Conservation (phyloP, 306 rosid genomes). For the Casuarina glauca region DNA sequence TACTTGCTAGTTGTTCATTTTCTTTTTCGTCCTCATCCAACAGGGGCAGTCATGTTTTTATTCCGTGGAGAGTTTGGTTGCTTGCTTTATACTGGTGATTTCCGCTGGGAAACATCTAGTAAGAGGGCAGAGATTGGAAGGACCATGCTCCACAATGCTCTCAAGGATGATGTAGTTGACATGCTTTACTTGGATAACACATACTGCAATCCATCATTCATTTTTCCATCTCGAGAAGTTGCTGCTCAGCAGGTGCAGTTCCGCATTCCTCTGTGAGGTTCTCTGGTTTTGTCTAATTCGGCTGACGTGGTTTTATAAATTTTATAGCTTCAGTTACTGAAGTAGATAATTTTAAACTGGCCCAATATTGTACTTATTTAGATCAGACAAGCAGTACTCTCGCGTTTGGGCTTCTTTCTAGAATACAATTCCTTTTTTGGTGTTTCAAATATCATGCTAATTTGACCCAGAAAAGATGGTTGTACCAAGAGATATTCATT, state of each 20-base stretch:
- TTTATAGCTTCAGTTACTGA: neutral
- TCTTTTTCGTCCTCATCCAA: neutral
- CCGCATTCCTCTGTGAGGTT: neutral
- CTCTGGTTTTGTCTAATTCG: neutral
- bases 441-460: neutral
- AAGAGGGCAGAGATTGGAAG: constrained; percentile 43
- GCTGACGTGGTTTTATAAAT: neutral
- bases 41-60: constrained; percentile 68
- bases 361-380: neutral
- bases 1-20: neutral
- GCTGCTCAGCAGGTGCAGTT: constrained; percentile 57
- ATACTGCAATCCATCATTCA: constrained; percentile 65
- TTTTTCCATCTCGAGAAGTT: constrained; percentile 53
- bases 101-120: constrained; percentile 59
- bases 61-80: constrained; percentile 72
- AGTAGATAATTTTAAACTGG: neutral
- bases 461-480: neutral
- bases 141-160: constrained; percentile 43
- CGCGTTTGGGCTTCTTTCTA: too few species aligned
- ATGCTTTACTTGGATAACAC: constrained; percentile 66
- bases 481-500: neutral
- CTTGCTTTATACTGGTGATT: constrained; percentile 65
- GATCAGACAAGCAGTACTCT: too few species aligned
- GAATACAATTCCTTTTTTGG: neutral
- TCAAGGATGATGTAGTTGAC: constrained; percentile 45